Evolutionary conservation across 495 filamentous ascomycete genomes (phyloP), one percentile per base, ranked within the genome.

Genomic region (Chlorociboria aeruginascens): DNA sequence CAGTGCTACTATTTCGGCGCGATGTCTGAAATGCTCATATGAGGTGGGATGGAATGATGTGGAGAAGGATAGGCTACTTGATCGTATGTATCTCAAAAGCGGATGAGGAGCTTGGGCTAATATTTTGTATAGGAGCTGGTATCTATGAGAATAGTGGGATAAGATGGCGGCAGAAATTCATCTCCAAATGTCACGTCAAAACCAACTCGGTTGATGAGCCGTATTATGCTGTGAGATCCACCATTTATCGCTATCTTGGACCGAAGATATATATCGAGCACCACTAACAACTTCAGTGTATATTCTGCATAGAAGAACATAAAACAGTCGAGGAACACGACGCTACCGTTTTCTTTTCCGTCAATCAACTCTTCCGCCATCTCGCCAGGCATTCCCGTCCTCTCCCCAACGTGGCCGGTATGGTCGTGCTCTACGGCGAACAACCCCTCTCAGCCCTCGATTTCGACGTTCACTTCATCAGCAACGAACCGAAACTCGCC

Each of bases 401-500:
- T 7, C 48, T 71, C 1, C 59, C 68, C 0, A 46, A 57, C 7
- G 49, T 71, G 11, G 41, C 60, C 0, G 68, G 67, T 12, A 49
- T 70, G 4, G 55, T 51, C 0, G 59, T 68, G 6, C 44, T 62
- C 6, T 71, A 72, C 45, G 67, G 68, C 0, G 8, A 14, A 11
- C 45, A 54, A 8, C 33, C 46, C n/a, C 32, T 41, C 16, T 13
- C 46, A 6, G 35, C 52, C 30, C 61, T 69, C 31, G 65, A 72
- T 52, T 71, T 68, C 35, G 68, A 73, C 43, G 32, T 72, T 11
- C 66, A 68, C 51, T 64, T 72, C 38, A 61, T 57, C 4, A 45
- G 14, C 8, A 25, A 32, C 8, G 54, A 67, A 7, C 54, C 62
- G 6, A 54, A 57, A 6, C 43, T 58, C 1, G 56, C 63, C 0